These are phyloP conservation scores for Crepidotus variabilis DNA, from an alignment of 768 basidiomycete genomes.

Conservation along the genomic window DNA sequence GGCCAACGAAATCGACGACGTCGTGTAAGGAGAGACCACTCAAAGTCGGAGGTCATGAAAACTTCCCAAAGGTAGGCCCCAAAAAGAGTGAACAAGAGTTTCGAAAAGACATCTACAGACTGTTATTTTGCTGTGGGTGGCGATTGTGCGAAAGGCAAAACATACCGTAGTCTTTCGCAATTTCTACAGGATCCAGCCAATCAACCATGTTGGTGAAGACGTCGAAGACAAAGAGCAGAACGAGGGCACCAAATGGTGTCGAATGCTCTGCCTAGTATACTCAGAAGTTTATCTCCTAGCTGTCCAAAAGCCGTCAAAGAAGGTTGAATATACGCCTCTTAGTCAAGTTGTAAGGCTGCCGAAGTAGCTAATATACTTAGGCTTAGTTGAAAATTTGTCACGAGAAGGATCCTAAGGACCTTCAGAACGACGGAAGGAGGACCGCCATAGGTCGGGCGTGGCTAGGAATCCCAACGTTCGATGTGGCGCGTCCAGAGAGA, in stretches of 20 bases:
- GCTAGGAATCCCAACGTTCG: not conserved
- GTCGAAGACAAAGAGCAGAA: not conserved
- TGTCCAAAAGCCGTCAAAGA: slow-evolving; percentile 1
- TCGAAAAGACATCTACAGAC: slow-evolving; percentile 48
- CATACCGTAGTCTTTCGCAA: slow-evolving; percentile 38
- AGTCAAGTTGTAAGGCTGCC: not conserved
- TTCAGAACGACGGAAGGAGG: not conserved
- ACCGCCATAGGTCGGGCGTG: not conserved
- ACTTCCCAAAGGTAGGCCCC: slow-evolving; percentile 71
- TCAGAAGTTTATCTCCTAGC: not conserved
- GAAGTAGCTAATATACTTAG: not conserved
- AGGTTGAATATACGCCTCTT: not conserved
- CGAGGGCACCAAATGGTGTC: not conserved
- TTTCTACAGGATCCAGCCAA: slow-evolving; percentile 45
- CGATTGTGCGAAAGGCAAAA: not conserved
- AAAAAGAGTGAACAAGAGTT: slow-evolving; percentile 59
- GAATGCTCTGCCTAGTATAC: not conserved
- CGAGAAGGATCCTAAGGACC: not conserved
- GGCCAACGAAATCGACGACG: slow-evolving; percentile 65
- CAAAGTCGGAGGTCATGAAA: slow-evolving; percentile 59
- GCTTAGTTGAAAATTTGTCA: not conserved
- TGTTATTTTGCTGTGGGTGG: not conserved
- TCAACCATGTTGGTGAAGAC: slow-evolving; percentile 32
- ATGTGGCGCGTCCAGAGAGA: not conserved
- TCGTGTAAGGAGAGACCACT: slow-evolving; percentile 59